A percentile compares a stretch with the other conserved stretches of the same genome.
These are phyloP conservation scores for Adansonia digitata DNA, from an alignment of 345 rosid genomes.

Conservation along the genomic window DNA sequence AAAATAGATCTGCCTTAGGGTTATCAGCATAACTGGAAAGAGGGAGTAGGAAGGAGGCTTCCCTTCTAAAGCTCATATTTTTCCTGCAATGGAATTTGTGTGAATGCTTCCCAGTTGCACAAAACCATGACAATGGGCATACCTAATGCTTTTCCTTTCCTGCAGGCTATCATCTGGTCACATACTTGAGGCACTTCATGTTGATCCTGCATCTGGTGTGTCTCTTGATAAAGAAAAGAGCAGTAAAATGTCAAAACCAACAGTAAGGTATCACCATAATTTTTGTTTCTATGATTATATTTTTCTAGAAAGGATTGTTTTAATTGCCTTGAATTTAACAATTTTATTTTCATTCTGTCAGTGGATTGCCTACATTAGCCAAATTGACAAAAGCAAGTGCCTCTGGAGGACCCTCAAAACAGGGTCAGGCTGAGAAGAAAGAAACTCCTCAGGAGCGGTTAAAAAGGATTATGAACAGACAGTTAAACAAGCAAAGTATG, in stretches of 20 bases:
- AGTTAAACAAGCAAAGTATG: constrained; percentile 90
- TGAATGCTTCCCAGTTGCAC: constrained; percentile 17
- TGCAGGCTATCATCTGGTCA: constrained; percentile 84
- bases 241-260: constrained; percentile 43
- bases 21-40: constrained; percentile 47
- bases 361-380: constrained; percentile 66
- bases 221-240: constrained; percentile 74
- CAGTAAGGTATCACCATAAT: constrained; percentile 42
- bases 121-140: constrained; percentile 19
- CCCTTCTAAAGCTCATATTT: constrained; percentile 44
- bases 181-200: constrained; percentile 94
- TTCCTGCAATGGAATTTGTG: constrained; percentile 28
- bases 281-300: background rate
- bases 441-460: constrained; percentile 99
- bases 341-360: constrained; percentile 23
- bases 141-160: constrained; percentile 43
- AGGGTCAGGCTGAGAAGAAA: constrained; percentile 58
- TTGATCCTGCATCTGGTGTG: constrained; percentile 95
- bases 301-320: background rate
- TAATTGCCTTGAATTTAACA: background rate
- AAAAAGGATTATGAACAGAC: constrained; percentile 93
- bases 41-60: constrained; percentile 53
- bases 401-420: constrained; percentile 56
- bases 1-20: constrained; percentile 47
- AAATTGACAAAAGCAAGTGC: constrained; percentile 66